Evolutionary conservation across 179 eudicot genomes (phyloP).

Genomic region (Gypsophila paniculata): DNA sequence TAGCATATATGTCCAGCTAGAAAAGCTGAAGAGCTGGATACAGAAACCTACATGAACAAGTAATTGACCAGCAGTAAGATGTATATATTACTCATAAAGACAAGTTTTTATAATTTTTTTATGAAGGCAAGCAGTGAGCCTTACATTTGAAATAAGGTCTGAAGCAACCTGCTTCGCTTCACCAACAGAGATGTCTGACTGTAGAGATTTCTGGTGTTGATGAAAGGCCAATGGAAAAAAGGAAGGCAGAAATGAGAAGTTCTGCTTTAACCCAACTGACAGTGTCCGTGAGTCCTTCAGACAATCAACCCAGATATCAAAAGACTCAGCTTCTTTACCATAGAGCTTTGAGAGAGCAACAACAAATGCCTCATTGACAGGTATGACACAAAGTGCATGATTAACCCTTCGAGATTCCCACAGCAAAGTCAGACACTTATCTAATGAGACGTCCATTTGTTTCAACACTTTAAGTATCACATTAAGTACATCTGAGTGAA

Average conservation of each 20-base stretch:
- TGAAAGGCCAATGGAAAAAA: slow-evolving; percentile 35
- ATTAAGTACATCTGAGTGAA: slow-evolving; percentile 52
- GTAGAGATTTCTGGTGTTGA: slow-evolving; percentile 27
- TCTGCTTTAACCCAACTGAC: slow-evolving; percentile 56
- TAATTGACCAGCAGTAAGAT: slow-evolving; percentile 3
- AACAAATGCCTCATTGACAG: slow-evolving; percentile 53
- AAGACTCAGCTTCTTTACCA: slow-evolving; percentile 42
- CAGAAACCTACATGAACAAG: slow-evolving; percentile 48
- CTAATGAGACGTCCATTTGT: slow-evolving; percentile 44
- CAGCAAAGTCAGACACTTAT: slow-evolving; percentile 50
- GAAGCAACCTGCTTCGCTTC: slow-evolving; percentile 56
- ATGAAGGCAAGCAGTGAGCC: slow-evolving; percentile 8
- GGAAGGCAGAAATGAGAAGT: slow-evolving; percentile 42
- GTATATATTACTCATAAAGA: neutral
- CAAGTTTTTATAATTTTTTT: neutral
- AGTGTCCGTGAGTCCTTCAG: slow-evolving; percentile 47
- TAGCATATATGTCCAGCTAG: slow-evolving; percentile 64
- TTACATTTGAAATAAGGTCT: slow-evolving; percentile 54
- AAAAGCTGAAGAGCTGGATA: slow-evolving; percentile 45
- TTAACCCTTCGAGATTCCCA: slow-evolving; percentile 81
- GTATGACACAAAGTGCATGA: slow-evolving; percentile 80
- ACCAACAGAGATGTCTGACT: slow-evolving; percentile 37
- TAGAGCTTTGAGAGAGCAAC: slow-evolving; percentile 41
- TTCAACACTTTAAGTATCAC: slow-evolving; percentile 50
- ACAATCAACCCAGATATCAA: slow-evolving; percentile 61